phyloP scores from a whole-genome alignment of 352 stramenopile genomes.

The Globisporangium spinosum region DNA sequence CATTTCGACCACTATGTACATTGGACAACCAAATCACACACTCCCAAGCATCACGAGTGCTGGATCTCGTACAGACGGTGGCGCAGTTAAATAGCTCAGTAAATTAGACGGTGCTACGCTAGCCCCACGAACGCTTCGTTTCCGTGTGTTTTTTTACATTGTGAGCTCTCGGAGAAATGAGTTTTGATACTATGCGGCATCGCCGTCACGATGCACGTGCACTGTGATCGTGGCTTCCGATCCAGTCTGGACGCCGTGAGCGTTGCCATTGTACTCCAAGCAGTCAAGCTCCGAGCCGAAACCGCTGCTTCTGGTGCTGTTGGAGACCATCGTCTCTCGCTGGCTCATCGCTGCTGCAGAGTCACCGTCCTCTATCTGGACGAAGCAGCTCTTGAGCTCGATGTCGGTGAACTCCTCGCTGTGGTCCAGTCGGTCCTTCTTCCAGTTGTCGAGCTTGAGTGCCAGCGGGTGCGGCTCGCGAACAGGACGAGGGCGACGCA shows the following conservation, averaged over 20 bases:
- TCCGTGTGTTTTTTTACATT: background rate
- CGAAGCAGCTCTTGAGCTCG: conserved; percentile 31
- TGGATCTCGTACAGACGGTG: background rate
- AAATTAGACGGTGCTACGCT: background rate
- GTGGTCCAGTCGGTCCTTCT: conserved; percentile 21
- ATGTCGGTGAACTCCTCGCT: conserved; percentile 15
- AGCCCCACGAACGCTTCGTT: background rate
- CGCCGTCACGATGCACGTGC: background rate
- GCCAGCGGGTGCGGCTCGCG: conserved; percentile 14
- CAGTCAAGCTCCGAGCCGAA: conserved; percentile 3
- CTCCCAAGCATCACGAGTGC: background rate
- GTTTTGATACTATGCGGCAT: background rate
- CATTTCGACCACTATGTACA: no score
- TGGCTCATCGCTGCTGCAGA: conserved; percentile 1
- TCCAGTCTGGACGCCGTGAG: background rate
- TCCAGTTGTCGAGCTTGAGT: conserved; percentile 35
- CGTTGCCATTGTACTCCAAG: background rate
- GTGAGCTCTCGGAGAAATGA: background rate
- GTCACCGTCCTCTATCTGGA: conserved; percentile 16
- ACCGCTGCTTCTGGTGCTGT: background rate
- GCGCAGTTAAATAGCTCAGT: background rate
- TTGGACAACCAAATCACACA: no score
- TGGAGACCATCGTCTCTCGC: conserved; percentile 4
- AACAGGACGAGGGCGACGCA: background rate
- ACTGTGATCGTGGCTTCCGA: conserved; percentile 4